Conservation (phyloP, 805 yeast genomes). For the Wickerhamiella kurtzmanii region DNA sequence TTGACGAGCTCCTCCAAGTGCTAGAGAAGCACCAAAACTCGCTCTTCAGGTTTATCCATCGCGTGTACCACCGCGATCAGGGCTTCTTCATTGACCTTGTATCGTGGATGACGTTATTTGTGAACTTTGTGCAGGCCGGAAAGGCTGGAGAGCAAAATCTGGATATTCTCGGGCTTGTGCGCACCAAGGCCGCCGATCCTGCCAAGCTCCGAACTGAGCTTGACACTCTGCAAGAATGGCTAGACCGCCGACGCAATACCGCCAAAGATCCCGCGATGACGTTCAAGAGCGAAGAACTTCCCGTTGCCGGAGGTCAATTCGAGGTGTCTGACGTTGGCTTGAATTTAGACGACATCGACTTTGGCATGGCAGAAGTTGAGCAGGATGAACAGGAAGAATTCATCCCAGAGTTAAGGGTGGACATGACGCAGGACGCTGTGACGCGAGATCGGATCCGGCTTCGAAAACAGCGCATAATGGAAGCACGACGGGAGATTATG, state of each 20-base stretch:
- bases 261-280: slow-evolving; percentile 18
- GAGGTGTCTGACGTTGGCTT: slow-evolving; percentile 33
- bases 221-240: slow-evolving; percentile 27
- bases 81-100: slow-evolving; percentile 60
- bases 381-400: slow-evolving; percentile 31
- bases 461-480: slow-evolving; percentile 11
- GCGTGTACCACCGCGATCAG: slow-evolving; percentile 67
- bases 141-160: slow-evolving; percentile 31
- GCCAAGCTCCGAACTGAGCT: slow-evolving; percentile 30
- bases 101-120: slow-evolving; percentile 57
- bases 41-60: slow-evolving; percentile 63
- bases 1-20: slow-evolving; percentile 49
- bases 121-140: slow-evolving; percentile 51
- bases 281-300: slow-evolving; percentile 19
- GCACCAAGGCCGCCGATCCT: slow-evolving; percentile 22
- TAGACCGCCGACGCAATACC: slow-evolving; percentile 16
- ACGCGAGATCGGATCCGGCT: slow-evolving; percentile 22
- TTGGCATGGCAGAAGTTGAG: slow-evolving; percentile 39
- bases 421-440: slow-evolving; percentile 21
- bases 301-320: slow-evolving; percentile 32
- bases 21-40: slow-evolving; percentile 60
- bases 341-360: slow-evolving; percentile 28
- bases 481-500: slow-evolving; percentile 14
- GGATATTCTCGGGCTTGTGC: slow-evolving; percentile 32
- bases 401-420: slow-evolving; percentile 24